Conservation (phyloP, 306 rosid species). For the Cucumis sativus region DNA sequence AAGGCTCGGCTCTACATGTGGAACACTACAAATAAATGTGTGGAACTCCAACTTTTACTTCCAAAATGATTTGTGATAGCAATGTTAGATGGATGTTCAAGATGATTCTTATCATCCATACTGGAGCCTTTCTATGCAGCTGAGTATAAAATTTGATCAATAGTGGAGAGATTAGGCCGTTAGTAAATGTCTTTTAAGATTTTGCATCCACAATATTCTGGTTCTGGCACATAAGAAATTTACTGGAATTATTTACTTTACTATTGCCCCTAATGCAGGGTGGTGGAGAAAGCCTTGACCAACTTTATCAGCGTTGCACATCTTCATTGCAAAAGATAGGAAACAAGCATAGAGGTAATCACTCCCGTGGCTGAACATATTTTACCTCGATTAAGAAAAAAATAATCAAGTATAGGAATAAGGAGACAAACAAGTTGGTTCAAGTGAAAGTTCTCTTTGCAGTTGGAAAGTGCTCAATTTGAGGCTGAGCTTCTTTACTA, state of each 20-base stretch:
- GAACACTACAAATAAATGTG: neutral
- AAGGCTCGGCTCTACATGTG: neutral
- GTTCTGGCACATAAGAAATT: neutral
- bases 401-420: neutral
- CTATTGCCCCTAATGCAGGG: slow-evolving; percentile 37
- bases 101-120: neutral
- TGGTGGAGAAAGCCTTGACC: slow-evolving; percentile 87
- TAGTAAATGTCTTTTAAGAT: neutral
- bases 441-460: neutral
- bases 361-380: neutral
- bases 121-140: neutral
- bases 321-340: slow-evolving; percentile 53
- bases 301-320: slow-evolving; percentile 61
- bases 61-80: neutral
- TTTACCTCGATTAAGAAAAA: neutral
- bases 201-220: neutral
- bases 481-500: slow-evolving; percentile 7
- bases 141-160: neutral
- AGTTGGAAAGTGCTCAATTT: neutral
- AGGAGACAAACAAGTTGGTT: neutral
- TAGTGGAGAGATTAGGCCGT: neutral
- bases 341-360: slow-evolving; percentile 59
- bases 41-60: neutral
- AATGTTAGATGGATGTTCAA: neutral
- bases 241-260: slow-evolving; percentile 9